Evolutionary conservation across 345 rosid genomes (phyloP).

Genomic region (Populus simonii): DNA sequence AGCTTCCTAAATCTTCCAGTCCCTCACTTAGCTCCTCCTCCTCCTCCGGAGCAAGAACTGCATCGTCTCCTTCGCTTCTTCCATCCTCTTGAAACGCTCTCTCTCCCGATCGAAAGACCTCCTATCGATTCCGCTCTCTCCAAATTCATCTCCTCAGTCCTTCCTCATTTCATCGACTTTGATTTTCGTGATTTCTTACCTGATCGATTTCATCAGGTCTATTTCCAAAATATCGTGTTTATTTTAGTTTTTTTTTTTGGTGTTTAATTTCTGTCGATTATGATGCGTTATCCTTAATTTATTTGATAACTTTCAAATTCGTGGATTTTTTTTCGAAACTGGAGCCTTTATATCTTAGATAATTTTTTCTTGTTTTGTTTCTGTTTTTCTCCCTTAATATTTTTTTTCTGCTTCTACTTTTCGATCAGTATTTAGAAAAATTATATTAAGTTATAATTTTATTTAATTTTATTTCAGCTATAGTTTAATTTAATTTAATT

Average conservation of each 20-base stretch:
- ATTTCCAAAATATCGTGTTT: slow-evolving; percentile 1
- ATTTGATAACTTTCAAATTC: too few species aligned
- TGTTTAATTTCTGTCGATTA: neutral
- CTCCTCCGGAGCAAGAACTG: slow-evolving; percentile 11
- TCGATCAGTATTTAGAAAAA: too few species aligned
- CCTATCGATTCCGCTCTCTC: slow-evolving; percentile 55
- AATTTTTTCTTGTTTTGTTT: too few species aligned
- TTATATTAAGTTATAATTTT: too few species aligned
- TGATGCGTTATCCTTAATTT: too few species aligned
- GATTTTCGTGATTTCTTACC: slow-evolving; percentile 26
- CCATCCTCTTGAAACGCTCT: slow-evolving; percentile 23
- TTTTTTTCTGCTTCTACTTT: too few species aligned
- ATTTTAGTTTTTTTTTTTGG: neutral
- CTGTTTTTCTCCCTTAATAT: too few species aligned
- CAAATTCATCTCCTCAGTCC: slow-evolving; percentile 46
- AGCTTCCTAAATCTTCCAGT: slow-evolving; percentile 60
- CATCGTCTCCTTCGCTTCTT: slow-evolving; percentile 31
- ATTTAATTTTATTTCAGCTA: neutral
- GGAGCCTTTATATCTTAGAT: too few species aligned
- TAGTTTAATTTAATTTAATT: neutral
- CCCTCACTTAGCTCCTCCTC: slow-evolving; percentile 38
- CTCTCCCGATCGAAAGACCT: slow-evolving; percentile 33
- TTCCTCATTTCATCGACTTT: slow-evolving; percentile 47
- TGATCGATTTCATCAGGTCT: slow-evolving; percentile 1
- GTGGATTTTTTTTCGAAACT: too few species aligned